Evolutionary conservation across 495 filamentous ascomycete genomes (phyloP), one percentile per base, ranked within the genome.

Genomic region (Penicillium lividum): DNA sequence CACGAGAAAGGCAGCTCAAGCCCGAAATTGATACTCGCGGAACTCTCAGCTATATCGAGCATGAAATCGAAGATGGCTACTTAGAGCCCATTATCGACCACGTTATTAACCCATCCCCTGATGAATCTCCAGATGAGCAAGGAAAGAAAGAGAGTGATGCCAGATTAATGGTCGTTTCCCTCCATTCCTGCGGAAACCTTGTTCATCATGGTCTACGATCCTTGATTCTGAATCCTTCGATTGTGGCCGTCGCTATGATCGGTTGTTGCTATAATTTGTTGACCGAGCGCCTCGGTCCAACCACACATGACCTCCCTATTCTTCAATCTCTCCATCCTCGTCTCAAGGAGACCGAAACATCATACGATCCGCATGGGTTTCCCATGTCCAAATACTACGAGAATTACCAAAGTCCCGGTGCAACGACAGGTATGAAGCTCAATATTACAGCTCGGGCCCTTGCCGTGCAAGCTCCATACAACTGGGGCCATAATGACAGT

Each of bases 111-210:
- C 68, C 68, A 5, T 30, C 56, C 60, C 7, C 28, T 8, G 18
- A 13, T 30, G 46, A 7, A 7, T 16, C 2, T 31, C 7, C 28
- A n/a, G 27, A 49, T 5, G 22, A n/a, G 48, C 7, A 13, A 11
- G 22, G n/a, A 13, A 11, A 30, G 30, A 36, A 31, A 45, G 28
- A 53, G 10, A 9, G 45, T 43, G 65, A 78, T 40, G 64, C 74
- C 3, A 79, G 77, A 34, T 74, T 96, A 33, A 90, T 97, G 85
- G 87, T 95, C 27, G 87, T 97, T 3, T 98, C 94, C 0, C 89
- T 98, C 47, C 94, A 98, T 69, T 97, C 93, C n/a, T 98, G 94
- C 71, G 94, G 94, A 53, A 98, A 97, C 65, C 86, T 98, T n/a
- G 84, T 93, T 18, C 94, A 98, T 65, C 92, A 96, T 66, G 94